Evolutionary conservation across 495 filamentous ascomycete genomes (phyloP).

Genomic region (Penicillium antarcticum): DNA sequence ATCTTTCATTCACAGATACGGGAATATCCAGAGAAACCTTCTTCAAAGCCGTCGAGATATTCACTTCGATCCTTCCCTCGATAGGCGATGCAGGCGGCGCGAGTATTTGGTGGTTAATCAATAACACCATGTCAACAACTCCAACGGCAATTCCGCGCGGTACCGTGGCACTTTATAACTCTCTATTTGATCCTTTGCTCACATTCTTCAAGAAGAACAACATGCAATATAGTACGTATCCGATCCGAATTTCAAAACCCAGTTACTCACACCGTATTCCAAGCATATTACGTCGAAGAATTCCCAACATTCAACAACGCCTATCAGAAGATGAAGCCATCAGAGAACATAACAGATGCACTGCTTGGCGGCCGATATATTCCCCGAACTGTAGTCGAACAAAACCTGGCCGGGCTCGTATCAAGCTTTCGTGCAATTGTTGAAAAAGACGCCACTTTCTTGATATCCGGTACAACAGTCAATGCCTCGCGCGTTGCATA

Average conservation of each 20-base stretch:
- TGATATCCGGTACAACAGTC: conserved; percentile 35
- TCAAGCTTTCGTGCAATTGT: conserved; percentile 15
- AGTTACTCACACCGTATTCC: not conserved
- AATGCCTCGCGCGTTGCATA: conserved; percentile 28
- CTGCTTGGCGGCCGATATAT: conserved; percentile 55
- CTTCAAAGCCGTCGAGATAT: conserved; percentile 35
- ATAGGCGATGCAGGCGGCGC: conserved; percentile 44
- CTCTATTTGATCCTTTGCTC: conserved; percentile 18
- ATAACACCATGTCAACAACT: conserved; percentile 35
- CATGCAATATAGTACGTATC: not conserved
- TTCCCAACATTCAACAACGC: conserved; percentile 38
- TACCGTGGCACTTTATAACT: conserved; percentile 8
- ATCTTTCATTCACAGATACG: conserved; percentile 17
- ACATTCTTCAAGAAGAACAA: not conserved
- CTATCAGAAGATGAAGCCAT: conserved; percentile 31
- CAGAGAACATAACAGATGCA: conserved; percentile 37
- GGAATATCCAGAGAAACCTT: conserved; percentile 33
- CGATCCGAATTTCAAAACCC: too few relatives aligned
- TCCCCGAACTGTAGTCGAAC: conserved; percentile 37
- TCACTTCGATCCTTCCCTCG: conserved; percentile 33
- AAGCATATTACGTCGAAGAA: conserved; percentile 16
- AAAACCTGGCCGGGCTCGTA: conserved; percentile 14
- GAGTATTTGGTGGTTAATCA: conserved; percentile 31
- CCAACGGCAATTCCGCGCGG: conserved; percentile 26
- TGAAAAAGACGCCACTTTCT: conserved; percentile 20